Percentiles rank a stretch among this genome's conserved stretches.
Evolutionary conservation across 768 basidiomycete genomes (phyloP).

Genomic region (Auricularia sp.): DNA sequence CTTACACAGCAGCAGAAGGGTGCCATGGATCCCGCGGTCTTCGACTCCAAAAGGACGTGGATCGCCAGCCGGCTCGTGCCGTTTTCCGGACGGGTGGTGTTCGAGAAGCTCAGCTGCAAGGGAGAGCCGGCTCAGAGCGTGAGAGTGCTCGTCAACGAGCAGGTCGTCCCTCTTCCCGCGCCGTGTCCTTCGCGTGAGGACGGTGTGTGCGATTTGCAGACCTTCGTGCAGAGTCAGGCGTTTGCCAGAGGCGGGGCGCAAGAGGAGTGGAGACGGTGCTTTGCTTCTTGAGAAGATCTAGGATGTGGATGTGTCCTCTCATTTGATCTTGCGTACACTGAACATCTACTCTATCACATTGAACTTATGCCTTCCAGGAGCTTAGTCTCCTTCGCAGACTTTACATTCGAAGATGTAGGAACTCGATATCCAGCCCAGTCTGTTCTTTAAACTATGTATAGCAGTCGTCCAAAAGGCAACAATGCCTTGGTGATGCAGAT

Average conservation of each 20-base stretch:
- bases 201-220: conserved; percentile 53
- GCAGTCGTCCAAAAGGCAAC: too few relatives aligned
- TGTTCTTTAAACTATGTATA: too few relatives aligned
- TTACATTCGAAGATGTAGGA: too few relatives aligned
- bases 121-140: conserved; percentile 36
- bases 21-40: conserved; percentile 15
- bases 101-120: conserved; percentile 53
- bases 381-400: too few relatives aligned
- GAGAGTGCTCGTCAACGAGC: conserved; percentile 72
- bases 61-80: conserved; percentile 52
- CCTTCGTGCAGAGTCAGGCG: conserved; percentile 59
- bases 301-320: too few relatives aligned
- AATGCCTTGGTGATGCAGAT: too few relatives aligned
- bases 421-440: too few relatives aligned
- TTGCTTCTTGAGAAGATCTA: too few relatives aligned
- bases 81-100: conserved; percentile 64
- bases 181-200: conserved; percentile 42
- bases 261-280: conserved; percentile 44
- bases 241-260: conserved; percentile 60
- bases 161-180: conserved; percentile 41
- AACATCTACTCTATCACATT: too few relatives aligned
- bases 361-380: too few relatives aligned
- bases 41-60: conserved; percentile 34
- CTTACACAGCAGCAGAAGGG: conserved; percentile 30
- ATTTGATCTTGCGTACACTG: too few relatives aligned